A percentile compares a stretch with the other conserved stretches of the same genome.
phyloP scores from a whole-genome alignment of 768 basidiomycete species.

The Trametes elegans region DNA sequence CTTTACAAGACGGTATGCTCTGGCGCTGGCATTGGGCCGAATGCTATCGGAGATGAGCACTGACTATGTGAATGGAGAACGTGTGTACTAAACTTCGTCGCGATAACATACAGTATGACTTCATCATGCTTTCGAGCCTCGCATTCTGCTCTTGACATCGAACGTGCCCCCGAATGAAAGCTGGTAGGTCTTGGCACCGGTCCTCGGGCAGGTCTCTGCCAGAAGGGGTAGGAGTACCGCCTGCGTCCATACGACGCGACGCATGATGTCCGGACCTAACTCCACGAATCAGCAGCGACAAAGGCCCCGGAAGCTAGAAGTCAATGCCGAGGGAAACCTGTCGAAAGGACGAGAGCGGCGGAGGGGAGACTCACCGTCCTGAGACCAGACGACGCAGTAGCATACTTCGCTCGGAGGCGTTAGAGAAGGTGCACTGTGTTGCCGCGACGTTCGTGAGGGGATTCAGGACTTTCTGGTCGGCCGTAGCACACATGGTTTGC shows the following conservation, averaged over 20 bases:
- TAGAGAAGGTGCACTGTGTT: too few relatives aligned
- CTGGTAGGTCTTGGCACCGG: conserved; percentile 3
- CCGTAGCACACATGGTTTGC: background rate
- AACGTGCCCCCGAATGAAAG: background rate
- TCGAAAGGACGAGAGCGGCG: background rate
- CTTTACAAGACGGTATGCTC: too few relatives aligned
- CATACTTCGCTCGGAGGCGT: background rate
- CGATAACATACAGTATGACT: too few relatives aligned
- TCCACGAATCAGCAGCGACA: background rate
- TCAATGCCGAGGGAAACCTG: background rate
- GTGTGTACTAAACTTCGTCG: too few relatives aligned
- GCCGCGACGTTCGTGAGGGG: too few relatives aligned
- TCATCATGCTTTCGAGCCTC: background rate
- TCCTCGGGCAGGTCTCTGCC: background rate
- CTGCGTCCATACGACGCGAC: background rate
- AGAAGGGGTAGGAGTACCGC: background rate
- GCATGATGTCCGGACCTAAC: background rate
- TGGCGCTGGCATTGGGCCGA: too few relatives aligned
- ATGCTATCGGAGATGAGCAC: too few relatives aligned
- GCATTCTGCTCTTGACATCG: background rate
- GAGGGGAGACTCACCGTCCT: background rate
- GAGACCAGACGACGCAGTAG: background rate
- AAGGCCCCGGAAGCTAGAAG: background rate
- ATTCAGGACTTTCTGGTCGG: too few relatives aligned
- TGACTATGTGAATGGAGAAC: too few relatives aligned